These are phyloP conservation scores for Phyllachora maydis DNA, from an alignment of 2,329 filamentous ascomycete genomes.

Conservation along the genomic window DNA sequence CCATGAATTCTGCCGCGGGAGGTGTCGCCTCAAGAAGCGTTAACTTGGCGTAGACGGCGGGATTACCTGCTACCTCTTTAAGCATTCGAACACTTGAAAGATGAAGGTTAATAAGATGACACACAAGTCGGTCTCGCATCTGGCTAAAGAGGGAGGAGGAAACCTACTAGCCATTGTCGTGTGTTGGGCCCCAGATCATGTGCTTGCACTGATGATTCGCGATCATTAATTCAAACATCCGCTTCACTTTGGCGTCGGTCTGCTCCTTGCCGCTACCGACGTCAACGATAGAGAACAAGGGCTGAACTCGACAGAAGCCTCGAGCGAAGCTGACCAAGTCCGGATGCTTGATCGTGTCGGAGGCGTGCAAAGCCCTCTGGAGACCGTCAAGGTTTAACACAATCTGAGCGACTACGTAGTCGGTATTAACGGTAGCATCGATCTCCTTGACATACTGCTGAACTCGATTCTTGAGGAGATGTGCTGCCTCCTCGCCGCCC, in stretches of 20 bases:
- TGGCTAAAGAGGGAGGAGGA: slow-evolving; percentile 12
- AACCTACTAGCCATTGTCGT: slow-evolving; percentile 14
- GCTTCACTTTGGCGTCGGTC: slow-evolving; percentile 13
- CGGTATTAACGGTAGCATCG: slow-evolving; percentile 8
- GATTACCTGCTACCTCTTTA: too few species aligned
- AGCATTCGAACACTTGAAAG: too few species aligned
- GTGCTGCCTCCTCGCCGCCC: slow-evolving; percentile 12
- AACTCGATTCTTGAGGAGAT: slow-evolving; percentile 8
- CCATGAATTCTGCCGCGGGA: slow-evolving; percentile 10
- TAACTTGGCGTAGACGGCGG: slow-evolving; percentile 8
- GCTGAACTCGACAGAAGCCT: slow-evolving; percentile 12
- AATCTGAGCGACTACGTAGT: slow-evolving; percentile 13
- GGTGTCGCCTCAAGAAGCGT: slow-evolving; percentile 12
- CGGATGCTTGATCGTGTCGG: slow-evolving; percentile 7
- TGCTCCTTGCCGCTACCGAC: slow-evolving; percentile 14
- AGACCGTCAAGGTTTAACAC: slow-evolving; percentile 13
- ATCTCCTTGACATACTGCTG: slow-evolving; percentile 7
- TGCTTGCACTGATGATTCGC: slow-evolving; percentile 11
- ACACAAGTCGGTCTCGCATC: too few species aligned
- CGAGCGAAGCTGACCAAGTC: slow-evolving; percentile 12
- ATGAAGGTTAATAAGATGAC: too few species aligned
- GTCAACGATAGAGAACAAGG: slow-evolving; percentile 14
- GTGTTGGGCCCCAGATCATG: slow-evolving; percentile 12
- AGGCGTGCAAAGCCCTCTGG: slow-evolving; percentile 9
- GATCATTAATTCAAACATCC: slow-evolving; percentile 13